phyloP scores from a whole-genome alignment of 768 basidiomycete genomes.

The Russula vinacea region DNA sequence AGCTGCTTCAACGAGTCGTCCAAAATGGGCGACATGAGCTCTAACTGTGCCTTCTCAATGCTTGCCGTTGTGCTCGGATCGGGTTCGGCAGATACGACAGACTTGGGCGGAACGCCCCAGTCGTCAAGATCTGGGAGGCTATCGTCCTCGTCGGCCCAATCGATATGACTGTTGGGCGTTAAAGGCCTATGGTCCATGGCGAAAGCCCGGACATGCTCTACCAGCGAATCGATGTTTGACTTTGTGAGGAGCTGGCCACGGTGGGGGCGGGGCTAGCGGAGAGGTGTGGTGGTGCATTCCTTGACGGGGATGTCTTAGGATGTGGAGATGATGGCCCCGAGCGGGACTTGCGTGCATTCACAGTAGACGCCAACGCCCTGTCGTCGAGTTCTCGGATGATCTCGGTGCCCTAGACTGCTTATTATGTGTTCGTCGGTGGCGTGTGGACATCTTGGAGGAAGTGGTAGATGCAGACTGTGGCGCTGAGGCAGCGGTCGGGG shows the following conservation, averaged over 20 bases:
- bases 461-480: conserved; percentile 32
- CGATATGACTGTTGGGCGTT: conserved; percentile 76
- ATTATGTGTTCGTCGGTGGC: conserved; percentile 49
- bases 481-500: conserved; percentile 17
- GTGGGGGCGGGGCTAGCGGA: conserved; percentile 38
- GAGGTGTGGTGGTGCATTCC: conserved; percentile 62
- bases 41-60: conserved; percentile 37
- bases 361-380: conserved; percentile 26
- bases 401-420: conserved; percentile 32
- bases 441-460: conserved; percentile 45
- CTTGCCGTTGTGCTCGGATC: conserved; percentile 27
- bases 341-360: conserved; percentile 28
- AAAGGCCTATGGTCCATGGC: conserved; percentile 67
- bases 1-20: conserved; percentile 31
- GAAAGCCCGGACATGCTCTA: conserved; percentile 70
- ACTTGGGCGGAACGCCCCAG: conserved; percentile 65
- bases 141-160: conserved; percentile 87
- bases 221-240: conserved; percentile 69
- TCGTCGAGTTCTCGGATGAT: conserved; percentile 30
- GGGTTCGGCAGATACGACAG: conserved; percentile 27
- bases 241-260: conserved; percentile 46
- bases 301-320: conserved; percentile 35
- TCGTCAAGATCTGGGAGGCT: conserved; percentile 80
- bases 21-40: conserved; percentile 31
- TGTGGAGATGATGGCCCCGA: conserved; percentile 27